Evolutionary conservation across 257 asterid species (phyloP).

Genomic region (Plantago elongata): DNA sequence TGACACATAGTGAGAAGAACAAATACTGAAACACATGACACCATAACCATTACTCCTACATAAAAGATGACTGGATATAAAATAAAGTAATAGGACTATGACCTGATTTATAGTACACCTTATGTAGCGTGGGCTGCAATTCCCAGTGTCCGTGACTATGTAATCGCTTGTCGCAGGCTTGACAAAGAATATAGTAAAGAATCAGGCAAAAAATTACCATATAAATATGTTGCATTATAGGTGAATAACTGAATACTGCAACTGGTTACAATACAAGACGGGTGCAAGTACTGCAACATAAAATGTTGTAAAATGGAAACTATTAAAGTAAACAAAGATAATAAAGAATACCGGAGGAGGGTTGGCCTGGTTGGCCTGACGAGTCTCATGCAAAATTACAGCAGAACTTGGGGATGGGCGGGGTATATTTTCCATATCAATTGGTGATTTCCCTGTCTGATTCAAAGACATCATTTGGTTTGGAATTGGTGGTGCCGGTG

Average conservation of each 20-base stretch:
- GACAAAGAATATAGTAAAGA: conserved; percentile 20
- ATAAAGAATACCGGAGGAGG: conserved; percentile 79
- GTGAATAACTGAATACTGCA: conserved; percentile 10
- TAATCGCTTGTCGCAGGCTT: conserved; percentile 98
- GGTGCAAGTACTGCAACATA: conserved; percentile 6
- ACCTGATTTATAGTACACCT: conserved; percentile 98
- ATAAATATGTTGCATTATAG: not conserved
- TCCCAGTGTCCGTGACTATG: conserved; percentile 88
- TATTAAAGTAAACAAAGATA: conserved; percentile 6
- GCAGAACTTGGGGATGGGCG: conserved; percentile 66
- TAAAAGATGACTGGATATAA: not conserved
- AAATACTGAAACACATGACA: conserved; percentile 13
- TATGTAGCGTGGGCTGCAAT: conserved; percentile 98
- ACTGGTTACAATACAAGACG: conserved; percentile 17
- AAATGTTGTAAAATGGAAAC: conserved; percentile 3
- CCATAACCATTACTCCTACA: not conserved
- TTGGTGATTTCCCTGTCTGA: conserved; percentile 76
- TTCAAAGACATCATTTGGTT: conserved; percentile 68
- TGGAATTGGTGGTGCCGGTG: conserved; percentile 54
- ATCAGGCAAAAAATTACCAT: conserved; percentile 12
- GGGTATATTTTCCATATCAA: conserved; percentile 95
- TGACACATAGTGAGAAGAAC: not conserved
- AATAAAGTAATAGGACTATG: conserved; percentile 21
- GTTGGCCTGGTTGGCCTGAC: conserved; percentile 92
- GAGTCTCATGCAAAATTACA: conserved; percentile 80